Evolutionary conservation across 2,329 filamentous ascomycete genomes (phyloP).

Genomic region (Botrytis paeoniae): DNA sequence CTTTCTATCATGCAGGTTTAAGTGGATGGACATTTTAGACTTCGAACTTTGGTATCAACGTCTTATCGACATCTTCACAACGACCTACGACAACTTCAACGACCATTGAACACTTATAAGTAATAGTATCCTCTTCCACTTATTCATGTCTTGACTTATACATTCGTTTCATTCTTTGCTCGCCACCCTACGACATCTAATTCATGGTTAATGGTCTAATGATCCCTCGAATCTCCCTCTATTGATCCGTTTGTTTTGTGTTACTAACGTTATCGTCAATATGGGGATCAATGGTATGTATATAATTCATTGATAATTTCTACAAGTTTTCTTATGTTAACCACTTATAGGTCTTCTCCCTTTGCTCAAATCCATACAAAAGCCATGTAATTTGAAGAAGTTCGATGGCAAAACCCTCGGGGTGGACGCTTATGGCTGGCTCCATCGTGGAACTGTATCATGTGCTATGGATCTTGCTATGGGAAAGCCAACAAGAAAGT

Average conservation of each 20-base stretch:
- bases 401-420: conserved; percentile 84
- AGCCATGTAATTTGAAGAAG: conserved; percentile 79
- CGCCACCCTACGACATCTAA: conserved; percentile 4
- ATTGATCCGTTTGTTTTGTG: conserved; percentile 26
- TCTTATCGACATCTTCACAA: conserved; percentile 11
- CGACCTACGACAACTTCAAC: background rate
- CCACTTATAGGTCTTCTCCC: conserved; percentile 69
- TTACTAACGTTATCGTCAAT: conserved; percentile 23
- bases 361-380: conserved; percentile 94
- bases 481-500: conserved; percentile 85
- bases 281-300: conserved; percentile 29
- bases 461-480: conserved; percentile 90
- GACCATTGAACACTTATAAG: background rate
- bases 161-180: conserved; percentile 13
- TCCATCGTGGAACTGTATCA: conserved; percentile 86
- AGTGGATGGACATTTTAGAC: background rate
- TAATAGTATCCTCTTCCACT: background rate
- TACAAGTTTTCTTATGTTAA: conserved; percentile 26
- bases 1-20: conserved; percentile 12
- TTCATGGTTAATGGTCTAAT: background rate
- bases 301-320: background rate
- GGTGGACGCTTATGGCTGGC: conserved; percentile 98
- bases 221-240: conserved; percentile 24
- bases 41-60: conserved; percentile 3
- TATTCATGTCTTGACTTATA: conserved; percentile 1